phyloP scores from a whole-genome alignment of 2,329 filamentous ascomycete genomes.

The Hypoxylon sp. region DNA sequence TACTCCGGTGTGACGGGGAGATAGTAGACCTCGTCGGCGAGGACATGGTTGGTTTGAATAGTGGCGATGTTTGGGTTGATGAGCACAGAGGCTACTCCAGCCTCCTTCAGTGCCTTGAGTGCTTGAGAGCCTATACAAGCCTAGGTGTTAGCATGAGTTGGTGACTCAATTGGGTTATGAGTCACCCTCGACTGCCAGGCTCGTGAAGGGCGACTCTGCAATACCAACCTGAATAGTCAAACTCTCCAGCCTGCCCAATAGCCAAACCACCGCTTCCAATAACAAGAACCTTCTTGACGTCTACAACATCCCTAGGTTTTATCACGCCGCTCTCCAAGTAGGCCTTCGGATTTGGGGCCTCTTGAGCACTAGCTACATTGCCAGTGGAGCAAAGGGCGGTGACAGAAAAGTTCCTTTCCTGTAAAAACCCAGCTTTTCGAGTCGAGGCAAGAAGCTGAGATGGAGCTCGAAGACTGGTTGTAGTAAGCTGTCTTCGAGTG shows the following conservation, averaged over 20 bases:
- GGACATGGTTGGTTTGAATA: slow-evolving; percentile 95
- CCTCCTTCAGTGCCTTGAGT: slow-evolving; percentile 96
- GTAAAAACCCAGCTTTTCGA: slow-evolving; percentile 56
- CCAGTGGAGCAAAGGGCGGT: slow-evolving; percentile 58
- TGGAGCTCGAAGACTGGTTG: slow-evolving; percentile 56
- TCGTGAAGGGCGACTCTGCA: slow-evolving; percentile 23
- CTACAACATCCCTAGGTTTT: slow-evolving; percentile 81
- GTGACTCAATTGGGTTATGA: slow-evolving; percentile 31
- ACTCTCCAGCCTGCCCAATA: slow-evolving; percentile 98
- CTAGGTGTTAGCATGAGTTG: slow-evolving; percentile 44
- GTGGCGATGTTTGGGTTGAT: slow-evolving; percentile 99
- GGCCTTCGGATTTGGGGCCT: slow-evolving; percentile 85
- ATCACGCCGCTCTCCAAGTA: slow-evolving; percentile 92
- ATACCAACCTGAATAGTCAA: slow-evolving; percentile 93
- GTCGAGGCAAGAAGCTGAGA: slow-evolving; percentile 53
- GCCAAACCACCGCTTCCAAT: slow-evolving; percentile 95
- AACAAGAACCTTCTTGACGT: slow-evolving; percentile 97
- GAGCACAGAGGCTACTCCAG: slow-evolving; percentile 89
- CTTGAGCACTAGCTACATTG: slow-evolving; percentile 67
- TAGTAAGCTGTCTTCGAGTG: slow-evolving; percentile 62
- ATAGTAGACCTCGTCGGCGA: slow-evolving; percentile 98
- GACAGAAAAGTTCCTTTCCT: slow-evolving; percentile 66
- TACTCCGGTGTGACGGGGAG: slow-evolving; percentile 98
- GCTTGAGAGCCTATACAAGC: slow-evolving; percentile 84
- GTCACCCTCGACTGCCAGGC: slow-evolving; percentile 46